Conservation (phyloP, 2,329 filamentous ascomycete genomes). For the Colletotrichum kahawae region DNA sequence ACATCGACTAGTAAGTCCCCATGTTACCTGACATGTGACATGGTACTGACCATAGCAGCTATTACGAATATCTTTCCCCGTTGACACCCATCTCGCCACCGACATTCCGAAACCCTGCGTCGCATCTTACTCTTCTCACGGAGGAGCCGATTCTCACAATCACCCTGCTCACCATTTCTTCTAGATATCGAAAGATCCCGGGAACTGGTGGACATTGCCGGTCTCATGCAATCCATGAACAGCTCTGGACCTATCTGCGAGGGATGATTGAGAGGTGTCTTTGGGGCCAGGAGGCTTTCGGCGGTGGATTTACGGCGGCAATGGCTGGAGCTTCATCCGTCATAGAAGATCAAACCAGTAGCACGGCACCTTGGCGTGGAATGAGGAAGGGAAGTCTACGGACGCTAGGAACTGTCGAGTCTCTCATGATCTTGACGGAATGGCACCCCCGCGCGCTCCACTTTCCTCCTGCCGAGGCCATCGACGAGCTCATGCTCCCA, state of each 20-base stretch:
- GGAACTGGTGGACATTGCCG: slow-evolving; percentile 83
- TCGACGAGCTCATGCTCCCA: slow-evolving; percentile 71
- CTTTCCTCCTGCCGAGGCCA: slow-evolving; percentile 83
- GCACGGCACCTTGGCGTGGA: slow-evolving; percentile 73
- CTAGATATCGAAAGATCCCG: slow-evolving; percentile 80
- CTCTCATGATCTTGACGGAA: slow-evolving; percentile 90
- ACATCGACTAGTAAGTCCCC: slow-evolving; percentile 80
- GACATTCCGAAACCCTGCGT: slow-evolving; percentile 82
- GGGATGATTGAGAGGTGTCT: slow-evolving; percentile 95
- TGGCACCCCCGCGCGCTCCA: slow-evolving; percentile 96
- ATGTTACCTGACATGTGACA: not conserved
- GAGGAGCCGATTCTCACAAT: slow-evolving; percentile 94
- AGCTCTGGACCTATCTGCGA: slow-evolving; percentile 91
- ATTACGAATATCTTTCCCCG: slow-evolving; percentile 89
- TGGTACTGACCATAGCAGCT: slow-evolving; percentile 53
- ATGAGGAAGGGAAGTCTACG: slow-evolving; percentile 79
- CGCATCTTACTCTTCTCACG: slow-evolving; percentile 79
- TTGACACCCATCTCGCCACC: slow-evolving; percentile 93
- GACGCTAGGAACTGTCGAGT: slow-evolving; percentile 93
- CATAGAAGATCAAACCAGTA: slow-evolving; percentile 63
- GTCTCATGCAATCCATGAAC: slow-evolving; percentile 90
- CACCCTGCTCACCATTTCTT: slow-evolving; percentile 89
- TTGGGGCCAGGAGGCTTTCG: slow-evolving; percentile 96
- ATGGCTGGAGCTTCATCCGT: slow-evolving; percentile 17
- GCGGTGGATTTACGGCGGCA: slow-evolving; percentile 69